Base-by-base conservation (phyloP, 2,329 filamentous ascomycete species). In the Intubia oerlemansii region DNA sequence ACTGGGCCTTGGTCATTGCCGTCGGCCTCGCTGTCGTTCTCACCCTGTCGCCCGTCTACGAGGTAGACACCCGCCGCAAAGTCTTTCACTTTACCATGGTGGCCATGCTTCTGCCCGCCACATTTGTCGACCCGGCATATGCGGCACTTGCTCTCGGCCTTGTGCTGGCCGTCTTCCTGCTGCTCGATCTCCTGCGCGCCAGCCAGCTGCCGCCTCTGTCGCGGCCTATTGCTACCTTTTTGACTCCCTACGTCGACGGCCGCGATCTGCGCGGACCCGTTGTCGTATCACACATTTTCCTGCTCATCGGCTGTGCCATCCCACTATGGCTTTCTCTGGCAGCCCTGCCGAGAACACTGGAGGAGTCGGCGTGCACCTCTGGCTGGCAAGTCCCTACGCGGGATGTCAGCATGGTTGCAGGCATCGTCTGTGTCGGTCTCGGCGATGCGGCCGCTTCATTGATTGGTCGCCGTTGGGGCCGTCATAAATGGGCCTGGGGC, bases 41-140 rank as follows among this genome's bases (percentile, higher is more conserved):
- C 29, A 66, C 62, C 24, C 62, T 91, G 21, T 78, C 75, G 23
- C 57, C 69, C 4, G 57, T 79, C 28, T 84, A 78, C 39, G 84
- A 93, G 50, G 85, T 98, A 26, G 88, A 98, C 51, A 98, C 88
- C 2, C 68, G 88, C 28, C 71, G 88, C 28, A 98, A 98, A 50
- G 79, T 95, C 15, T 98, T 98, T 48, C 88, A 98, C 49, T 90
- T 90, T 40, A 92, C 85, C 63, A 95, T 95, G 77, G 85, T 95
- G 7, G 70, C 71, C 32, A 93, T 98, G 80, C 73, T 98, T 32
- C 60, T 95, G 2, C 84, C 88, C 0, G 70, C 79, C 2, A 78
- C 75, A 3, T 93, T 71, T 45, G 54, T 95, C 37, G 88, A 98
- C 47, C 85, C 88, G 1, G 61, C 73, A 23, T 95, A 80, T 48